A percentile compares a stretch with the other conserved stretches of the same genome.
phyloP scores from a whole-genome alignment of 805 yeast species.

The Ogataea degrootiae region DNA sequence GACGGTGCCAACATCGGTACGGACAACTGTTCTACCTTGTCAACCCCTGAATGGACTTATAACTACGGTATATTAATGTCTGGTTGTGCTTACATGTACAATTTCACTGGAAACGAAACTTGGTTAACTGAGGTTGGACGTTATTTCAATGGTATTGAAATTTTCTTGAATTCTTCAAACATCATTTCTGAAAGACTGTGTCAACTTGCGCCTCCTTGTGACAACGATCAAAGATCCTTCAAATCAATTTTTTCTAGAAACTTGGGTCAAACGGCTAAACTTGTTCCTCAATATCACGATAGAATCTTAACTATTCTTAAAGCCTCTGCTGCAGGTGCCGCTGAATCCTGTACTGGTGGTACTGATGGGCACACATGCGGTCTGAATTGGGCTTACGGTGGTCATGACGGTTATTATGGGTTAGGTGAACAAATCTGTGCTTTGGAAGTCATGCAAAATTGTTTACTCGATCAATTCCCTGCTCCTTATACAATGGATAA shows the following conservation, averaged over 20 bases:
- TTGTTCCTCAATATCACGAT: conserved; percentile 47
- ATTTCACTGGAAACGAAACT: conserved; percentile 44
- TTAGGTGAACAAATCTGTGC: conserved; percentile 85
- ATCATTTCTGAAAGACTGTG: conserved; percentile 64
- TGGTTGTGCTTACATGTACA: conserved; percentile 68
- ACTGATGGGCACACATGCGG: conserved; percentile 85
- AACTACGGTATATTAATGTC: conserved; percentile 63
- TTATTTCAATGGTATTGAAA: conserved; percentile 34
- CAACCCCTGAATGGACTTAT: conserved; percentile 58
- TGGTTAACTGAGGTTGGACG: conserved; percentile 39
- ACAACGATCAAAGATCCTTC: conserved; percentile 74
- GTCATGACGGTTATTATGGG: conserved; percentile 69
- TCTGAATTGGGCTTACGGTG: conserved; percentile 53
- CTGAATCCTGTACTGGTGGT: conserved; percentile 79
- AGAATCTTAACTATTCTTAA: conserved; percentile 31
- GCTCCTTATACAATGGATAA: conserved; percentile 57
- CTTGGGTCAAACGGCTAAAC: conserved; percentile 51
- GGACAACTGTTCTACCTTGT: conserved; percentile 45
- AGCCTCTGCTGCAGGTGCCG: conserved; percentile 64
- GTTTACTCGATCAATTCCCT: conserved; percentile 34
- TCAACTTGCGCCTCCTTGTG: conserved; percentile 47
- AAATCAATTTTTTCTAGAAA: conserved; percentile 64
- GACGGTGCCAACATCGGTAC: conserved; percentile 54
- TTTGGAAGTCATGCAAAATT: conserved; percentile 54
- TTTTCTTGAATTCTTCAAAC: conserved; percentile 39